Conservation (phyloP, 1,284 basidiomycete species). For the Exobasidium cylindrosporum region DNA sequence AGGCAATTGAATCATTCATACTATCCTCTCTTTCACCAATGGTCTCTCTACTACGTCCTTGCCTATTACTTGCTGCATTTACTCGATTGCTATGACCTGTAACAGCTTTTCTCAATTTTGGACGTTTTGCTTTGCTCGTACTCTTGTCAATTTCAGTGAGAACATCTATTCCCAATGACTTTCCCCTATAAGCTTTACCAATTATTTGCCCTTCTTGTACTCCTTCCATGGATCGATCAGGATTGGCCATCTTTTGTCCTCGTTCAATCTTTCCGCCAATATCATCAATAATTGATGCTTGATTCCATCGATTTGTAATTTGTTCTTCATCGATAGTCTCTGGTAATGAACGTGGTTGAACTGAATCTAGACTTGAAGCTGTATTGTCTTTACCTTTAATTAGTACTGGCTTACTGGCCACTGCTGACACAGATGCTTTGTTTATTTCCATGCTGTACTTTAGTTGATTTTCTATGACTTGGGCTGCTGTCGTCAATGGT, state of each 20-base stretch:
- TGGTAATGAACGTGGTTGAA: conserved; percentile 33
- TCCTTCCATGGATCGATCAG: too few species aligned
- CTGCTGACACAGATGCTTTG: neutral
- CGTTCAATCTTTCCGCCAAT: neutral
- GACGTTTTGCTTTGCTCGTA: conserved; percentile 20
- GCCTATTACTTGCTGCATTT: neutral
- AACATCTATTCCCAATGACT: conserved; percentile 34
- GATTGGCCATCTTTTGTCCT: neutral
- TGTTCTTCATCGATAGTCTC: conserved; percentile 15
- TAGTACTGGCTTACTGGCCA: neutral
- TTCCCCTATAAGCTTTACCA: conserved; percentile 2
- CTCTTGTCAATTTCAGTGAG: conserved; percentile 31
- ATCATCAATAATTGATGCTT: neutral
- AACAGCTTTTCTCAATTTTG: conserved; percentile 18
- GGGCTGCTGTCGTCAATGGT: conserved; percentile 4
- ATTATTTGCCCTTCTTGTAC: neutral
- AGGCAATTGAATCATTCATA: neutral
- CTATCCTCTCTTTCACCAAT: neutral
- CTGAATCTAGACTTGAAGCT: neutral
- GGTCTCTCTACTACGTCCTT: neutral
- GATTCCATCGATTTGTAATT: neutral
- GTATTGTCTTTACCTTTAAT: neutral
- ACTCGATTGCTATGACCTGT: neutral
- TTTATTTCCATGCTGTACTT: neutral
- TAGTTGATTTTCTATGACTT: neutral